Conservation (phyloP, 805 yeast genomes). For the Dipodascus geniculatus region DNA sequence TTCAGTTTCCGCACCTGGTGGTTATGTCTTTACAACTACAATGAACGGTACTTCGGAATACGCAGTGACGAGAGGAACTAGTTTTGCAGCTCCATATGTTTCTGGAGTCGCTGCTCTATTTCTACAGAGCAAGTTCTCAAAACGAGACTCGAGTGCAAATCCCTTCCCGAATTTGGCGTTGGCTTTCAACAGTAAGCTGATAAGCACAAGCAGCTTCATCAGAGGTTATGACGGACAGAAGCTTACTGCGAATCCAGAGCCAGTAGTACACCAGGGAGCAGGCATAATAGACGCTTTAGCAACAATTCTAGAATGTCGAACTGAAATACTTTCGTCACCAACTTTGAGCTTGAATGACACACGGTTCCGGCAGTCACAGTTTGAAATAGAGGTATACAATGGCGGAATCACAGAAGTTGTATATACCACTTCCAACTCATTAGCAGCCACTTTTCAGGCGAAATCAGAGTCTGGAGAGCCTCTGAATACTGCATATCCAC, state of each 20-base stretch:
- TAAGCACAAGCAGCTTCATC: background rate
- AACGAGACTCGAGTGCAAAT: background rate
- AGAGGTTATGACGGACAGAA: background rate
- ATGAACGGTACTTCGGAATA: background rate
- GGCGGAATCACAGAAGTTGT: background rate
- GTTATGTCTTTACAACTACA: constrained; percentile 10
- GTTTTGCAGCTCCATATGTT: constrained; percentile 14
- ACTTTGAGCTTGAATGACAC: background rate
- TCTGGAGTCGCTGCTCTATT: constrained; percentile 15
- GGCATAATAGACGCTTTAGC: constrained; percentile 14
- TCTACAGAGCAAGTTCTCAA: constrained; percentile 1
- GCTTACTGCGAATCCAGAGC: constrained; percentile 1
- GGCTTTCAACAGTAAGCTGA: background rate
- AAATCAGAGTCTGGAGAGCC: background rate
- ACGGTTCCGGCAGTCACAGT: background rate
- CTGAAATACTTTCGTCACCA: background rate
- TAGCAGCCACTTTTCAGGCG: background rate
- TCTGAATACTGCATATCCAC: background rate
- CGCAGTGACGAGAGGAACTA: constrained; percentile 12
- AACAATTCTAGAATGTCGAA: constrained; percentile 3
- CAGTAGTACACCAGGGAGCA: constrained; percentile 16
- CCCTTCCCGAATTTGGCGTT: background rate
- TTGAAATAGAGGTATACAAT: background rate
- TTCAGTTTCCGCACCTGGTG: constrained; percentile 17
- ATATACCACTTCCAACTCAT: background rate